Base-by-base conservation (phyloP, 179 eudicot species). In the Patellifolia procumbens region DNA sequence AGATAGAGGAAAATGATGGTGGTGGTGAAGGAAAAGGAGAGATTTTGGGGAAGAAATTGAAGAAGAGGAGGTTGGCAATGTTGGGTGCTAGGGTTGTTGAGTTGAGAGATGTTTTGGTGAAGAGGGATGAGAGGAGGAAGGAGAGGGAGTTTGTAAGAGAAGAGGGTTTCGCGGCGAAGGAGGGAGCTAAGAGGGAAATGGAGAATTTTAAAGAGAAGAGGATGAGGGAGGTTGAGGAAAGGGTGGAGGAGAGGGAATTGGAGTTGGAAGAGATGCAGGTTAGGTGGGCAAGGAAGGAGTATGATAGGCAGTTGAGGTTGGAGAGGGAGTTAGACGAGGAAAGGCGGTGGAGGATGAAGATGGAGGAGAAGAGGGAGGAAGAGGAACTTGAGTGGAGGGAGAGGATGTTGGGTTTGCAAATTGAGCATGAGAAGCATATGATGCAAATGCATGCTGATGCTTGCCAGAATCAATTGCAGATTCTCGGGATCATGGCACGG, bases 371-470 rank as follows among this genome's bases (percentile, higher is more conserved):
- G 83, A 85, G 97, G 86, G 96, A 89, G 79, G 92, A 89, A 74
- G 96, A 92, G 74, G 96, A 94, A 79, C 84, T 90, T 90, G 90
- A 84, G 76, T 94, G 97, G 98, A 94, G 89, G 85, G 97, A 90
- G 86, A 88, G 88, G 64, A 77, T 90, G 91, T 72, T 92, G 68
- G 83, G 80, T 4, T 61, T 90, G 90, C 97, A 92, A 72, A 76
- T 92, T 64, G 93, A 94, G 48, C 98, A 94, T 64, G 97, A 94
- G 89, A 92, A 92, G 86, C 92, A 88, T 62, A 92, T 92, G 91
- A 85, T 92, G 92, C 92, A 94, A 80, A 83, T 92, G 88, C 94
- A 94, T 34, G 91, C 86, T 35, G 88, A 94, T 75, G 86, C 94
- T 86, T 94, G 96, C 75, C 96, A 94, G 46, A 92, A 88, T 66